Evolutionary conservation across 495 filamentous ascomycete genomes (phyloP), one percentile per base, ranked within the genome.

Genomic region (Baudoinia panamericana): DNA sequence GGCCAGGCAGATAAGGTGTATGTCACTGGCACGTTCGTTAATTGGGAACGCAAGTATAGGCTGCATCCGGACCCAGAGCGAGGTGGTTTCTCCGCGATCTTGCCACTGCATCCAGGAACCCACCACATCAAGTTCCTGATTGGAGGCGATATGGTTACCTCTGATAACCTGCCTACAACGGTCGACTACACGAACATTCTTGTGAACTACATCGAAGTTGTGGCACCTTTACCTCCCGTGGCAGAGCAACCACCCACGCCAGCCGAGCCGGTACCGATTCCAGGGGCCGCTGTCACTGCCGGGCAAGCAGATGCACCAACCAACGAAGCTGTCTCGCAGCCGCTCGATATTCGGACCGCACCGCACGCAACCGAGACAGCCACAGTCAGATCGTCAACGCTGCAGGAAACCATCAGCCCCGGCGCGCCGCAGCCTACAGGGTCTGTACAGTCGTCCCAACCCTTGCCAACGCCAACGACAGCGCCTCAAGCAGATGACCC

Each of bases 81-180:
- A 22, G 29, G 26, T 20, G 39, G 39, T 13, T 78, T 82, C 59
- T 77, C 77, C 19, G 75, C 83, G 16, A 76, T 75, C 10, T 69
- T 95, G 46, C 77, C 78, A 51, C 75, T 97, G 39, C 78, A 78
- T 11, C 84, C 90, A 1, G 90, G 90, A 27, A 96, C 90, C 1
- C 90, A 97, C 61, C 90, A 97, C 62, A 67, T 97, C 49, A 85
- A 90, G 53, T 97, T 96, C 64, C 73, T 97, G 50, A 84, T 96
- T 19, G 86, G 95, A 60, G 82, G 80, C 25, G 78, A 85, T 45
- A 94, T 96, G 86, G 70, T 76, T 44, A 82, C 82, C 13, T 86
- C 87, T 4, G 76, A 82, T 30, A 73, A 80, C 46, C 71, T 93
- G 17, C 87, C 90, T 2, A 96, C 92, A 0, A 88, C 90, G 0